Base-by-base conservation (phyloP, 495 filamentous ascomycete species). In the Staphylotrichum longicolle region DNA sequence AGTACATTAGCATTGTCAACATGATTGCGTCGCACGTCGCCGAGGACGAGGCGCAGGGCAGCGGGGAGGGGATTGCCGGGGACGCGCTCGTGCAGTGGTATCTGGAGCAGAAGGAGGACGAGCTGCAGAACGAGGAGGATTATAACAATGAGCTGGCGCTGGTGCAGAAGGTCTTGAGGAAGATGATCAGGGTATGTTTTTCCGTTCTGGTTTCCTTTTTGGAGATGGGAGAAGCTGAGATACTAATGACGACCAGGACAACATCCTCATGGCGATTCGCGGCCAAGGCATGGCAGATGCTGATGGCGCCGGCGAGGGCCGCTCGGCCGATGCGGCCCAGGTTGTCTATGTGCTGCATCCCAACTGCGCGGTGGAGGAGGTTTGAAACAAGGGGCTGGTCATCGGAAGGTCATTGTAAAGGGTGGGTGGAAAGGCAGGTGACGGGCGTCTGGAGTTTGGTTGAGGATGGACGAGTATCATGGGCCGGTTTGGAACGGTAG, bases 301-400 rank as follows among this genome's bases (percentile, higher is more conserved):
- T 8, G 83, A 81, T 1, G 78, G 77, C 15, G 77, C 82, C 41
- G 78, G 69, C 3, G 81, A 78, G 9, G 77, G 76, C 11, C 66
- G 66, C 56, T 69, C 74, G 52, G 72, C 78, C 10, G 63, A 67
- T 40, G 78, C 73, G 27, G 44, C 76, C 78, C 84, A 81, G 74
- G 79, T 86, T 6, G 83, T 96, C 35, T 98, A 97, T 74, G 90
- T 97, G 12, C 64, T 98, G 69, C 94, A 98, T 81, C 94, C 94
- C 20, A 97, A 98, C 72, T 94, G 91, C 68, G 89, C 90, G 2
- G 81, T 93, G 30, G 91, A 96, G 63, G 78, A 79, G 64, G 58
- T 57, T 34, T 72, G 57, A 54, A 35, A 0, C 20, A 42, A 5
- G 49, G 14, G 20, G 0, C 20, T 27, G 20, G 20, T 27, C 20